Conservation (phyloP, 179 eudicot genomes). For the Patellifolia procumbens region DNA sequence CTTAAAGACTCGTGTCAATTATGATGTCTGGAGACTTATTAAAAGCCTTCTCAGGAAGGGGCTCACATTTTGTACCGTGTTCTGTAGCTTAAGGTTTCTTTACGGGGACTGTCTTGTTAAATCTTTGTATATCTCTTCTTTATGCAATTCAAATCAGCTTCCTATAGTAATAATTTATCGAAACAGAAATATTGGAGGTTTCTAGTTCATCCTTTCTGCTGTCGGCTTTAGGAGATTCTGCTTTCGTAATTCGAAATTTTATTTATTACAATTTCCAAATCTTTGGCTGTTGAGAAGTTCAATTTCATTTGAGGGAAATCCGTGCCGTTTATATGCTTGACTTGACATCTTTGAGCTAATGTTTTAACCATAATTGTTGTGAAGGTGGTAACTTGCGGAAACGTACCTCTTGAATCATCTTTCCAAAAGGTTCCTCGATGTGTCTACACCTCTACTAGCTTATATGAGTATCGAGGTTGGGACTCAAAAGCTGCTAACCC, state of each 20-base stretch:
- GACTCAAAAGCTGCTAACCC: constrained; percentile 84
- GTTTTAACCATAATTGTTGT: neutral
- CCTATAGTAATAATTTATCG: neutral
- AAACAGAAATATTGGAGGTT: neutral
- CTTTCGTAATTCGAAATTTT: neutral
- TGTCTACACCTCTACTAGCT: constrained; percentile 81
- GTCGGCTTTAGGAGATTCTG: neutral
- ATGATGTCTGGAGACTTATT: neutral
- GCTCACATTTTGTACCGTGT: neutral
- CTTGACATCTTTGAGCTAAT: neutral
- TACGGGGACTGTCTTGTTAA: neutral
- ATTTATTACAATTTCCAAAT: neutral
- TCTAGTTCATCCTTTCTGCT: neutral
- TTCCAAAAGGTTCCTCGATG: constrained; percentile 84
- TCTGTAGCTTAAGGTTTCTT: neutral
- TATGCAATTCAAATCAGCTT: neutral
- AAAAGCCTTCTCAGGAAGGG: neutral
- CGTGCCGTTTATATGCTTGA: constrained; percentile 1
- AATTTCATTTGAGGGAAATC: neutral
- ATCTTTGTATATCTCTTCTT: neutral
- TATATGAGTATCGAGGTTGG: constrained; percentile 87
- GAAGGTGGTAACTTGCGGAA: constrained; percentile 95
- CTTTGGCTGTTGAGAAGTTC: neutral
- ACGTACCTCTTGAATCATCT: constrained; percentile 88
- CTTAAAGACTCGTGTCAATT: neutral